Percentiles rank a stretch among this genome's conserved stretches.
phyloP scores from a whole-genome alignment of 768 basidiomycete genomes.

The Trametes cingulata region DNA sequence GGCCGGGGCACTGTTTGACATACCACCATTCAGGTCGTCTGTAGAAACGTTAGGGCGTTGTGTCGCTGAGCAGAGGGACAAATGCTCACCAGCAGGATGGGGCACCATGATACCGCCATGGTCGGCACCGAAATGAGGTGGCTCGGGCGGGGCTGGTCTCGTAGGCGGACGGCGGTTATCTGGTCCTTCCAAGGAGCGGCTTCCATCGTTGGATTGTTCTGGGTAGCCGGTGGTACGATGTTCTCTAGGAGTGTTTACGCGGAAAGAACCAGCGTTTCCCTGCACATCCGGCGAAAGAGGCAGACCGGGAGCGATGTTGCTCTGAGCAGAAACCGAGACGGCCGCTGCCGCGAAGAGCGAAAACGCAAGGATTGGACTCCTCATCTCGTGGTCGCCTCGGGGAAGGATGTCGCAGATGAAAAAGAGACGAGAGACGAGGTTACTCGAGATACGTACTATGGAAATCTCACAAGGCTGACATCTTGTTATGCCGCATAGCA shows the following conservation, averaged over 20 bases:
- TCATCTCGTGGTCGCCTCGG: slow-evolving; percentile 15
- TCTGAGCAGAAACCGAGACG: slow-evolving; percentile 9
- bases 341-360: slow-evolving; percentile 27
- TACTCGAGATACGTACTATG: background rate
- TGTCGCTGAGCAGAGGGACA: background rate
- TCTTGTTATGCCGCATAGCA: no score
- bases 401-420: background rate
- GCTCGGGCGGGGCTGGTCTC: background rate
- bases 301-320: background rate
- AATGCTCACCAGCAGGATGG: no score
- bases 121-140: background rate
- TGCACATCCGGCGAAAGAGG: background rate
- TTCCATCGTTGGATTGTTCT: background rate
- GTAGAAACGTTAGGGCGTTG: background rate
- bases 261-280: background rate
- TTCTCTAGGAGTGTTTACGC: background rate
- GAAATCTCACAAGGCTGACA: background rate
- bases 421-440: background rate
- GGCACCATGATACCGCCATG: background rate
- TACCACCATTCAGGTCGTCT: slow-evolving; percentile 4
- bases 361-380: slow-evolving; percentile 26
- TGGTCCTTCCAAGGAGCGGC: background rate
- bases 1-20: slow-evolving; percentile 9
- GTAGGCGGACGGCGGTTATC: background rate
- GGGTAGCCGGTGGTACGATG: background rate